These are phyloP conservation scores for Flaveria sonorensis DNA, from an alignment of 129 eudicot species.

Conservation along the genomic window DNA sequence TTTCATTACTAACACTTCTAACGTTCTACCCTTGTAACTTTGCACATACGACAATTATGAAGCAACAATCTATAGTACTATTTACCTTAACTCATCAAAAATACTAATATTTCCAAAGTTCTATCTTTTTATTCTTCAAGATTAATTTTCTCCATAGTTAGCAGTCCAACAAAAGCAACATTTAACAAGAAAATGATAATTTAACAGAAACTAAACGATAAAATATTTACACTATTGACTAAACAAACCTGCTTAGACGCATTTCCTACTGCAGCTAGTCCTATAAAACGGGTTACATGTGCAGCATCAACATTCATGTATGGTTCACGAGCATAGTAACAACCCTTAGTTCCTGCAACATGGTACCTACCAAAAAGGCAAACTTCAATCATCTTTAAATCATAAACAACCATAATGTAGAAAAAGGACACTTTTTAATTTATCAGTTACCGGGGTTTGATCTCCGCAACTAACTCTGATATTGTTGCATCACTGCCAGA, in stretches of 20 bases:
- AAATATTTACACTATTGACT: background rate
- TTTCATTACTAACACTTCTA: background rate
- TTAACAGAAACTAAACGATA: slow-evolving; percentile 14
- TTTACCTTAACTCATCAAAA: background rate
- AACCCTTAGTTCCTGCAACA: slow-evolving; percentile 78
- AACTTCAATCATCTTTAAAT: slow-evolving; percentile 21
- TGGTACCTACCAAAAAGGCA: slow-evolving; percentile 62
- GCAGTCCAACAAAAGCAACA: background rate
- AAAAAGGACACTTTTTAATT: slow-evolving; percentile 9
- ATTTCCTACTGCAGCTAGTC: slow-evolving; percentile 91
- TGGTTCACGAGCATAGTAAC: slow-evolving; percentile 86
- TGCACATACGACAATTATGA: background rate
- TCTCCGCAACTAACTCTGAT: slow-evolving; percentile 86
- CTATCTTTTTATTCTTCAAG: background rate
- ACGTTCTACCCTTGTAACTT: background rate
- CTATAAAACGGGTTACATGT: slow-evolving; percentile 92
- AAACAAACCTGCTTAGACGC: slow-evolving; percentile 77
- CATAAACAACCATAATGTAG: slow-evolving; percentile 1
- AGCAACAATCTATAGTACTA: background rate
- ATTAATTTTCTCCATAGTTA: background rate
- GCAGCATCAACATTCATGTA: slow-evolving; percentile 67
- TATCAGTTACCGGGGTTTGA: slow-evolving; percentile 81
- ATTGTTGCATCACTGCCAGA: slow-evolving; percentile 61
- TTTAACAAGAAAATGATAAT: background rate
- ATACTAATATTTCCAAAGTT: background rate